Percentiles rank a stretch among this genome's conserved stretches.
Evolutionary conservation across 73 alveolate genomes (phyloP).

Genomic region (Vitrella brassicaformis): DNA sequence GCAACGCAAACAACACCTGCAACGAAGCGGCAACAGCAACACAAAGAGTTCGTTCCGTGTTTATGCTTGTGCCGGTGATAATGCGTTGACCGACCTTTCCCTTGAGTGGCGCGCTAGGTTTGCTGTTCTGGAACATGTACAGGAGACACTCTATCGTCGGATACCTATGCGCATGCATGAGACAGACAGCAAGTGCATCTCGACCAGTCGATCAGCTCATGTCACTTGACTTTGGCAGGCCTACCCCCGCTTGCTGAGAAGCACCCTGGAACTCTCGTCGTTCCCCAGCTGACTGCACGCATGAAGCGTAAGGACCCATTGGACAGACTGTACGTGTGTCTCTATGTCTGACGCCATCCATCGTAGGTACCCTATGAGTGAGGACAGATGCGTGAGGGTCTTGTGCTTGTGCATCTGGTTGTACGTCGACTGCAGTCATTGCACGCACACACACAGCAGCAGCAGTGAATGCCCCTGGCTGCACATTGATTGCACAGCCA

Average conservation of each 20-base stretch:
- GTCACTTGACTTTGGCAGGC: background rate
- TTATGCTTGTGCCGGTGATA: no score
- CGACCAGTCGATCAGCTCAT: no score
- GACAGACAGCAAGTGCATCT: no score
- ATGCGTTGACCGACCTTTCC: no score
- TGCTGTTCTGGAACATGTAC: slow-evolving; percentile 28
- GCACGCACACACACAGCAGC: slow-evolving; percentile 8
- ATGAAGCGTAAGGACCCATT: background rate
- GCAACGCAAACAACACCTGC: slow-evolving; percentile 16
- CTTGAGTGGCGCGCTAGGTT: no score
- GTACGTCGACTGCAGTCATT: slow-evolving; percentile 14
- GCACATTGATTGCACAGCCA: slow-evolving; percentile 19
- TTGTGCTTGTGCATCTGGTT: slow-evolving; percentile 22
- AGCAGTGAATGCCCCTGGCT: slow-evolving; percentile 17
- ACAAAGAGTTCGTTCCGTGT: slow-evolving; percentile 2
- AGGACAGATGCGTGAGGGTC: background rate
- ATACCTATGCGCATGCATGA: slow-evolving; percentile 21
- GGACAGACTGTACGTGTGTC: background rate
- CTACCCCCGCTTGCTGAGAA: background rate
- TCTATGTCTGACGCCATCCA: background rate
- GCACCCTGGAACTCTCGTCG: background rate
- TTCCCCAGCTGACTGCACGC: background rate
- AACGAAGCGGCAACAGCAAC: no score
- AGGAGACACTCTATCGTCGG: slow-evolving; percentile 18
- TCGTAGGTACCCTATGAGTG: background rate